Percentiles rank a stretch among this genome's conserved stretches.
These are phyloP conservation scores for Candida verbasci DNA, from an alignment of 805 yeast species.

Conservation along the genomic window DNA sequence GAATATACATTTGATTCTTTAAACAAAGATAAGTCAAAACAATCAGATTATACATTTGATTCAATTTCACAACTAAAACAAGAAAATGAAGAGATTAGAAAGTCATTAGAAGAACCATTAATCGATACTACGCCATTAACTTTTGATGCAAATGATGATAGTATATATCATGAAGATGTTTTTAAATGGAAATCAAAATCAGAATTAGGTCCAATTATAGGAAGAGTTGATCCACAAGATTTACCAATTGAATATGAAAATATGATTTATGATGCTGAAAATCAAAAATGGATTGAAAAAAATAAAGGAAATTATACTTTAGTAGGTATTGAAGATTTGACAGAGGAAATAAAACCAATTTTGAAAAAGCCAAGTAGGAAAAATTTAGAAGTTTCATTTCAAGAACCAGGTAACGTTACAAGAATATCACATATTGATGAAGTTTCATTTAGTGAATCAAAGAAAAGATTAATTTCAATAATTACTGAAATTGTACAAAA, in stretches of 20 bases:
- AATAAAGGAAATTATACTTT: slow-evolving; percentile 19
- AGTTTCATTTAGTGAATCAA: slow-evolving; percentile 46
- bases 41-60: slow-evolving; percentile 26
- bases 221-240: slow-evolving; percentile 33
- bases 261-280: slow-evolving; percentile 28
- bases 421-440: slow-evolving; percentile 33
- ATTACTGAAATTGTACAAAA: slow-evolving; percentile 36
- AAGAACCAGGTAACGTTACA: slow-evolving; percentile 30
- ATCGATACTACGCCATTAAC: slow-evolving; percentile 6
- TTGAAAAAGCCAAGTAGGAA: slow-evolving; percentile 8
- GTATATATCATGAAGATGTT: slow-evolving; percentile 15
- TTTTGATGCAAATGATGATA: slow-evolving; percentile 18
- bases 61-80: slow-evolving; percentile 10
- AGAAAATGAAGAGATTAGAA: slow-evolving; percentile 2
- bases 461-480: slow-evolving; percentile 39
- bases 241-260: slow-evolving; percentile 32
- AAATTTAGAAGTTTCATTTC: slow-evolving; percentile 38
- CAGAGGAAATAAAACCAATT: slow-evolving; percentile 6
- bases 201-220: slow-evolving; percentile 26
- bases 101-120: background rate
- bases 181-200: slow-evolving; percentile 37
- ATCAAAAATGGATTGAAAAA: slow-evolving; percentile 25
- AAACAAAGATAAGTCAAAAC: too few species aligned
- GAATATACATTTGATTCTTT: too few species aligned
- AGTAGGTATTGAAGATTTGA: slow-evolving; percentile 37